Base-by-base conservation (phyloP, 1,284 basidiomycete species). In the Taiwanofungus camphoratus region DNA sequence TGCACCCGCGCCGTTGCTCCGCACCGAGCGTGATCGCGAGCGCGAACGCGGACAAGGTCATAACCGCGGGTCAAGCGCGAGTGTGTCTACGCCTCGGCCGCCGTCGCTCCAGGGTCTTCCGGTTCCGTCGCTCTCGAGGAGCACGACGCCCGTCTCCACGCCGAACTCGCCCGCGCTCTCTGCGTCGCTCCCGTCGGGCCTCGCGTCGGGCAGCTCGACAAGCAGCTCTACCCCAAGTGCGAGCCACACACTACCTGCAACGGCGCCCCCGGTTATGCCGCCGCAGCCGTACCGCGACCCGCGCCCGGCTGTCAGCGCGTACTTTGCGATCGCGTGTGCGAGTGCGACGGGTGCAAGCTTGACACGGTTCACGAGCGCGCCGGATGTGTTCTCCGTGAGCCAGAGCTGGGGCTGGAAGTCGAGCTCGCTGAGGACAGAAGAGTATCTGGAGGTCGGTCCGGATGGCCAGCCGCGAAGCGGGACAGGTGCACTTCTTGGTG, bases 391-490 rank as follows among this genome's bases (percentile, higher is more conserved):
- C 58, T 74, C 81, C 18, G 73, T 92, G 36, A 76, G 76, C 50
- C 82, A 85, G 66, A 86, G 85, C 55, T 87, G 84, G 85, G 84
- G 85, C 1, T 88, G 85, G 84, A 88, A 87, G 65, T 78, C 77
- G 49, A 80, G 80, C 58, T 78, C 78, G 24, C 55, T 82, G 53
- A 63, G 73, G 53, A 75, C 71, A 41, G 81, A 79, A 53, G 77
- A 77, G 56, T 76, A 75, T 47, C 60, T 76, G 30, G 73, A 82
- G 42, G 62, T 79, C 6, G 74, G 70, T 2, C 63, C 65, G 5
- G 68, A 77, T 27, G 70, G 67, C 11, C 62, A 61, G 56, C 45
- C 48, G 3, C 50, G 53, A 8, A 46, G 37, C 45, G 52, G 49
- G 16, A 56, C 52, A 36, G 52, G 55, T 41, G 64, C 40, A 39